These are phyloP conservation scores for Atkinsonella texensis DNA, from an alignment of 2,329 filamentous ascomycete genomes.

Conservation along the genomic window DNA sequence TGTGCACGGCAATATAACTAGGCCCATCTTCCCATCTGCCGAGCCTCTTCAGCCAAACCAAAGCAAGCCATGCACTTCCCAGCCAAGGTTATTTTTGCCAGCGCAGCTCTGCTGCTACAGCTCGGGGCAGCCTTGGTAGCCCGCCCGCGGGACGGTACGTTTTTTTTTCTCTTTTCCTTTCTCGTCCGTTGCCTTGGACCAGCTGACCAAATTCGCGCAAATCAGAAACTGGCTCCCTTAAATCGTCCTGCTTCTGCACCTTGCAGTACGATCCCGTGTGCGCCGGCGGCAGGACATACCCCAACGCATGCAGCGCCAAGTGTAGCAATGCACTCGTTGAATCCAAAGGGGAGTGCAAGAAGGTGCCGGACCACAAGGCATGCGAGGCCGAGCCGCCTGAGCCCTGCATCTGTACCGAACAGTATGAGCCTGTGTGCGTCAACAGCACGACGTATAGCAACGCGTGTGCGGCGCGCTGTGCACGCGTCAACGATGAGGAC, in stretches of 20 bases:
- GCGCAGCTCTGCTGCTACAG: constrained; percentile 34
- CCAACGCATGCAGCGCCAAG: neutral
- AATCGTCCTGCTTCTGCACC: neutral
- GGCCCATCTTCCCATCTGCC: neutral
- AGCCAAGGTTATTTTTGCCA: constrained; percentile 55
- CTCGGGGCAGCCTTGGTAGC: constrained; percentile 59
- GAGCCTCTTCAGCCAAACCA: too few relatives aligned
- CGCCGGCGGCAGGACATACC: neutral
- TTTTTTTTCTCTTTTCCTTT: neutral
- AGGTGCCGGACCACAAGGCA: neutral
- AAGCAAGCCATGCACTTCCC: constrained; percentile 40
- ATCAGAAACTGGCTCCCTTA: too few relatives aligned
- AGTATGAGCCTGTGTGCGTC: too few relatives aligned
- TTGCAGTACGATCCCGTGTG: neutral
- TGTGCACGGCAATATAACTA: neutral
- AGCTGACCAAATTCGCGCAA: too few relatives aligned
- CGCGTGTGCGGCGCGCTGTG: too few relatives aligned
- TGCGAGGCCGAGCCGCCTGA: too few relatives aligned
- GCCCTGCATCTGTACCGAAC: too few relatives aligned
- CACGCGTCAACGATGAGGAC: too few relatives aligned
- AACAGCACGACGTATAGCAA: too few relatives aligned
- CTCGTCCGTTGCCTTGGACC: too few relatives aligned
- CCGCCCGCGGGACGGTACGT: constrained; percentile 30
- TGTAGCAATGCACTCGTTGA: neutral
- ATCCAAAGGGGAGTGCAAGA: fast-evolving